Conservation (phyloP, 495 filamentous ascomycete genomes). For the Xylaria grammica region DNA sequence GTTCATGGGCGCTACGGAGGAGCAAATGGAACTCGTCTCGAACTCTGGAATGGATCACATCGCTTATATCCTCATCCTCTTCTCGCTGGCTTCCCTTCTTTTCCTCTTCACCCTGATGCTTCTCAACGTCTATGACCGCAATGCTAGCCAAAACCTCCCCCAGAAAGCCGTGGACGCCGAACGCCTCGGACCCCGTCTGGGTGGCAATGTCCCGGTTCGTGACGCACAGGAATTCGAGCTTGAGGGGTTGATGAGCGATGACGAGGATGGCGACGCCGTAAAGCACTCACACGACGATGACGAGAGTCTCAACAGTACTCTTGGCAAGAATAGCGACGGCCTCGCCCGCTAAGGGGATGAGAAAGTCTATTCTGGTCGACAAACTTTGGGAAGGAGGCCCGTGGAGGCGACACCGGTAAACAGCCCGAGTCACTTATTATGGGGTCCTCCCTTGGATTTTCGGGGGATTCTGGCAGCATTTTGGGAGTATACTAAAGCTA, state of each 20-base stretch:
- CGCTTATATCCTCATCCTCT: conserved; percentile 88
- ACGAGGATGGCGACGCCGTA: conserved; percentile 58
- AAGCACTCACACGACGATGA: conserved; percentile 33
- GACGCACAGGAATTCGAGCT: conserved; percentile 94
- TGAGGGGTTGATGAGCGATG: conserved; percentile 87
- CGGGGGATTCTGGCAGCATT: not conserved
- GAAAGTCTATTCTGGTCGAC: not conserved
- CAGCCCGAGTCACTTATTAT: not conserved
- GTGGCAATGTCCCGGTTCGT: conserved; percentile 63
- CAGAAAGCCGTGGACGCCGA: conserved; percentile 38
- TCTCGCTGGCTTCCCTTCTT: conserved; percentile 84
- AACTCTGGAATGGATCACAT: conserved; percentile 81
- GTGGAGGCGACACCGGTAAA: not conserved
- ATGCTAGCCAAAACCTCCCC: conserved; percentile 35
- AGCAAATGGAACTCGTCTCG: conserved; percentile 83
- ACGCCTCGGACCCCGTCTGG: conserved; percentile 44
- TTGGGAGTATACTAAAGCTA: not conserved
- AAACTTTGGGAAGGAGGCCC: not conserved
- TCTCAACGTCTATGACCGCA: conserved; percentile 77
- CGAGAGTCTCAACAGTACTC: conserved; percentile 40
- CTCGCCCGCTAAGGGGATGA: conserved; percentile 22
- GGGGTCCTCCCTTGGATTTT: not conserved
- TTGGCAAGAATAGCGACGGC: conserved; percentile 43
- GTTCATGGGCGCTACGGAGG: conserved; percentile 97
- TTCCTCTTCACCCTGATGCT: conserved; percentile 91